These are phyloP conservation scores for Daedaleopsis sinensis DNA, from an alignment of 768 basidiomycete species.

Conservation along the genomic window DNA sequence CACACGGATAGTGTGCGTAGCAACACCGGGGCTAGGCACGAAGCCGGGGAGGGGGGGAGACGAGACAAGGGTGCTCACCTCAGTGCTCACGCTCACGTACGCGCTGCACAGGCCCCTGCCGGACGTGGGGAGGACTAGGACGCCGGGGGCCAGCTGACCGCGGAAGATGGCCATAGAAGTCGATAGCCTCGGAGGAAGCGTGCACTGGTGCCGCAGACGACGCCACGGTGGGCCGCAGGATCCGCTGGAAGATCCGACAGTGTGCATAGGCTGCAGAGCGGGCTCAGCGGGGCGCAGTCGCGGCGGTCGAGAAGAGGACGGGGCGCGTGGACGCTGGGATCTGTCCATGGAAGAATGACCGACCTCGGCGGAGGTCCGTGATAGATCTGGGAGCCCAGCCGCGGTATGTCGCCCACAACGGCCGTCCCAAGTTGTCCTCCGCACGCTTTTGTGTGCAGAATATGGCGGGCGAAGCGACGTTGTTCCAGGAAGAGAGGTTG, in stretches of 20 bases:
- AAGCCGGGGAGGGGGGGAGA: too few relatives aligned
- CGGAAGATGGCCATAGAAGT: neutral
- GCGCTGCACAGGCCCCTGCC: too few relatives aligned
- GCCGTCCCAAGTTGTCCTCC: neutral
- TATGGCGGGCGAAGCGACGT: neutral
- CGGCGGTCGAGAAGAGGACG: neutral
- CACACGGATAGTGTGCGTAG: too few relatives aligned
- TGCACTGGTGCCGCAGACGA: neutral
- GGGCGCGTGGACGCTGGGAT: neutral
- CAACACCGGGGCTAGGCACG: too few relatives aligned
- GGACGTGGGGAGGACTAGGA: neutral
- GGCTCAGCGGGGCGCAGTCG: neutral
- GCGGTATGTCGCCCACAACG: neutral
- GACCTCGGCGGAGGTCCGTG: neutral
- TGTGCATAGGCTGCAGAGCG: neutral
- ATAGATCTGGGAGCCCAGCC: neutral
- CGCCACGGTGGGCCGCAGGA: neutral
- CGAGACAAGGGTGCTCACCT: too few relatives aligned
- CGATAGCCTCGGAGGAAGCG: neutral
- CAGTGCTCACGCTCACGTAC: too few relatives aligned
- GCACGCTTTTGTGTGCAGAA: neutral
- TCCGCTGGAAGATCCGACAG: neutral
- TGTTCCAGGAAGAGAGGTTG: slow-evolving; percentile 8
- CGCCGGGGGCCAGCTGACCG: neutral
- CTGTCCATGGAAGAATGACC: neutral